Conservation (phyloP, 495 filamentous ascomycete species). For the Neurospora sp. region DNA sequence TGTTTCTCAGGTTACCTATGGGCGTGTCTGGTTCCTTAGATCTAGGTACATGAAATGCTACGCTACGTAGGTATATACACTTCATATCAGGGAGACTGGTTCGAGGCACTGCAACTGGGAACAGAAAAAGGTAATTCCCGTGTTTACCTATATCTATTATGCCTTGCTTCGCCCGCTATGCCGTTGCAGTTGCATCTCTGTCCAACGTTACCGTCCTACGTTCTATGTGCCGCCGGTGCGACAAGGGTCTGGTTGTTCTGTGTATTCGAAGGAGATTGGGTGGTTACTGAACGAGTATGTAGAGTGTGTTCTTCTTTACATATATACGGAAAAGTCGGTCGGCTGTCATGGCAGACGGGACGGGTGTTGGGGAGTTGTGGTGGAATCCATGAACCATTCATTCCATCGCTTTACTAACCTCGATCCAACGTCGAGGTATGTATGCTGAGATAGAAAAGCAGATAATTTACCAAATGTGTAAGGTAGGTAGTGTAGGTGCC, state of each 20-base stretch:
- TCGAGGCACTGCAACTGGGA: background rate
- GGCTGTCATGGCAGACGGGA: background rate
- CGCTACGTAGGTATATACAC: background rate
- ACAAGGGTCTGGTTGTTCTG: background rate
- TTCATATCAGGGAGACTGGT: background rate
- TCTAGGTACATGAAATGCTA: background rate
- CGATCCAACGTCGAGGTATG: no score
- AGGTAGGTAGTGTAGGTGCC: no score
- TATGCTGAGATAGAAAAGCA: no score
- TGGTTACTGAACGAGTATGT: background rate
- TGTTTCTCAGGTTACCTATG: background rate
- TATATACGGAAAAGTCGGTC: background rate
- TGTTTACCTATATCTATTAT: background rate
- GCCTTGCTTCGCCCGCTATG: background rate
- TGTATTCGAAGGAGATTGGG: background rate
- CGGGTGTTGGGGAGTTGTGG: no score
- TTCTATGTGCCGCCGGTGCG: background rate
- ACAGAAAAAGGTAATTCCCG: background rate
- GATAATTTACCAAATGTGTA: no score
- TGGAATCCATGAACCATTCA: no score
- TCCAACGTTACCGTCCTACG: background rate
- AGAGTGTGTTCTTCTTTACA: background rate
- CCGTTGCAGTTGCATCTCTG: background rate
- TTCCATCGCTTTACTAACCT: no score
- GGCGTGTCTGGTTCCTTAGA: background rate